Percentiles rank a stretch among this genome's conserved stretches.
Conservation (phyloP, 2,329 filamentous ascomycete genomes). For the Emmonsiellopsis sp. region DNA sequence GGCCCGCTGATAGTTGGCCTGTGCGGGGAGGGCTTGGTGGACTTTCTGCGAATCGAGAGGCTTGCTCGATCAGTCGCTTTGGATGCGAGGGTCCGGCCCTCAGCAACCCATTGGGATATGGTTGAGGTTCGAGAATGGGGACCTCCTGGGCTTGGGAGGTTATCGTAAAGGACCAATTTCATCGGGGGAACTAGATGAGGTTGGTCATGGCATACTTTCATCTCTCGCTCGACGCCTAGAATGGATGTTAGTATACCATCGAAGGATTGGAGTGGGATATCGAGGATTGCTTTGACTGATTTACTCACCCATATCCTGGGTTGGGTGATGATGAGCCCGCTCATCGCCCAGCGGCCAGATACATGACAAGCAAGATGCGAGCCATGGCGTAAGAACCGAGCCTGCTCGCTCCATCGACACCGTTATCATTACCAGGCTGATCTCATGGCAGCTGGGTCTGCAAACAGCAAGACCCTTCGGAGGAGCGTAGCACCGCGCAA, state of each 20-base stretch:
- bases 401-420: conserved; percentile 30
- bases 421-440: conserved; percentile 24
- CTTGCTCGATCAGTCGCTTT: conserved; percentile 34
- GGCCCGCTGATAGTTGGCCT: conserved; percentile 35
- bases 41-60: conserved; percentile 28
- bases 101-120: conserved; percentile 31
- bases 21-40: conserved; percentile 20
- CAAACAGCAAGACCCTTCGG: background rate
- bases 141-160: conserved; percentile 26
- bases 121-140: conserved; percentile 24
- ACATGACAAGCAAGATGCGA: conserved; percentile 31
- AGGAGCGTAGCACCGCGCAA: background rate
- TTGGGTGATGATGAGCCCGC: conserved; percentile 16
- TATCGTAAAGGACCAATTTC: conserved; percentile 35
- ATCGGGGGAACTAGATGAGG: conserved; percentile 39
- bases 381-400: conserved; percentile 31
- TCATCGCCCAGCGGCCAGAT: conserved; percentile 21
- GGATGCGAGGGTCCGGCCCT: conserved; percentile 29
- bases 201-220: conserved; percentile 37
- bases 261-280: background rate
- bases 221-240: conserved; percentile 32
- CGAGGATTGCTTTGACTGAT: background rate
- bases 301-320: conserved; percentile 15
- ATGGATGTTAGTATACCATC: background rate
- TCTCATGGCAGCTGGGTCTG: conserved; percentile 2